These are phyloP conservation scores for Thymus quinquecostatus DNA, from an alignment of 257 asterid species.

Conservation along the genomic window DNA sequence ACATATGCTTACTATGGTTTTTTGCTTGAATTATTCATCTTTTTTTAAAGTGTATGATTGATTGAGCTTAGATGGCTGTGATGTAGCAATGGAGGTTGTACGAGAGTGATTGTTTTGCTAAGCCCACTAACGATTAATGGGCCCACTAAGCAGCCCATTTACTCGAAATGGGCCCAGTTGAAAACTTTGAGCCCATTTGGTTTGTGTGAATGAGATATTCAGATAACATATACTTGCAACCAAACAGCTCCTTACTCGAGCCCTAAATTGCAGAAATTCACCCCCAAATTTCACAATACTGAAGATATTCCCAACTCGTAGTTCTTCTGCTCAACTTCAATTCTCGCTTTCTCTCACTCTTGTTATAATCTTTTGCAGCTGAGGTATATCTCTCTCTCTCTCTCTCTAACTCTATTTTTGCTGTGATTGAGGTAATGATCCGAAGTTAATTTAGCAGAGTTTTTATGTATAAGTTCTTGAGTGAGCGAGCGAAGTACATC, in stretches of 20 bases:
- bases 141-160: no score
- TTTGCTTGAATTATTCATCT: not conserved
- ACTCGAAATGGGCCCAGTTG: not conserved
- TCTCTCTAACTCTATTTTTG: not conserved
- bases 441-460: not conserved
- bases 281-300: no score
- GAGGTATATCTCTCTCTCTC: constrained; percentile 14
- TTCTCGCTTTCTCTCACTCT: not conserved
- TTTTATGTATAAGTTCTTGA: not conserved
- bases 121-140: no score
- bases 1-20: not conserved
- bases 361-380: not conserved
- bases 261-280: constrained; percentile 5
- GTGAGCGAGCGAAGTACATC: not conserved
- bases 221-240: not conserved
- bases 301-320: no score
- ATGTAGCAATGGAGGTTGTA: no score
- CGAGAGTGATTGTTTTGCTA: not conserved
- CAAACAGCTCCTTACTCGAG: constrained; percentile 16
- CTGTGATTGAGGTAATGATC: constrained; percentile 18
- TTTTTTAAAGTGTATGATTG: not conserved
- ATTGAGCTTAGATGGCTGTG: not conserved
- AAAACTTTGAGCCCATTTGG: not conserved
- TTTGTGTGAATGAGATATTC: not conserved
- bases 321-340: not conserved